Percentiles rank a stretch among this genome's conserved stretches.
phyloP scores from a whole-genome alignment of 2,329 filamentous ascomycete genomes.

The Penicillium sp. region DNA sequence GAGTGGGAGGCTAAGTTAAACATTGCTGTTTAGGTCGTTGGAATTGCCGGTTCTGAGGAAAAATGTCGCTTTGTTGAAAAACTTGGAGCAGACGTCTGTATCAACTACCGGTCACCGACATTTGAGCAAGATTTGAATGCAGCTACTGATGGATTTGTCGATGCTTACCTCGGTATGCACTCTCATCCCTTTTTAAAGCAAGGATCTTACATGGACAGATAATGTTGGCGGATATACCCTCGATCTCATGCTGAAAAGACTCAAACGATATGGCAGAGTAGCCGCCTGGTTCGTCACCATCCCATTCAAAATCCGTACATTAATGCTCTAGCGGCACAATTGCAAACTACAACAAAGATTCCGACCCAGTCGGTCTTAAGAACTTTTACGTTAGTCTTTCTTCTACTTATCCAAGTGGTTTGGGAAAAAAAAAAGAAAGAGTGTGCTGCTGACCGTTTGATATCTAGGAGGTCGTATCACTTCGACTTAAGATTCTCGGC shows the following conservation, averaged over 20 bases:
- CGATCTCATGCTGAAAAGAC: constrained; percentile 28
- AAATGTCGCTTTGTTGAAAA: constrained; percentile 53
- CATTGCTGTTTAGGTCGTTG: constrained; percentile 38
- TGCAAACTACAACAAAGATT: constrained; percentile 19
- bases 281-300: constrained; percentile 17
- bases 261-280: constrained; percentile 17
- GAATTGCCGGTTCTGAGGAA: constrained; percentile 50
- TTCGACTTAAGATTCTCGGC: constrained; percentile 19
- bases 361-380: constrained; percentile 14
- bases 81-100: constrained; percentile 51
- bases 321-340: constrained; percentile 18
- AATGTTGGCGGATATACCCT: constrained; percentile 50
- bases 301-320: neutral
- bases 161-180: constrained; percentile 44
- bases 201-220: constrained; percentile 19
- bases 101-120: constrained; percentile 51
- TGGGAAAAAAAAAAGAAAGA: too few relatives aligned
- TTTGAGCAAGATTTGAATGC: constrained; percentile 47
- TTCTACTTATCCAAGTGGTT: too few relatives aligned
- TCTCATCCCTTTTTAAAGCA: neutral
- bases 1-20: too few relatives aligned
- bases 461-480: constrained; percentile 17
- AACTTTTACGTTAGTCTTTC: constrained; percentile 19
- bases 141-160: constrained; percentile 48
- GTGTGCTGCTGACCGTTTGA: neutral